These are phyloP conservation scores for Aspergillus nomiae DNA, from an alignment of 2,329 filamentous ascomycete genomes.

Conservation along the genomic window DNA sequence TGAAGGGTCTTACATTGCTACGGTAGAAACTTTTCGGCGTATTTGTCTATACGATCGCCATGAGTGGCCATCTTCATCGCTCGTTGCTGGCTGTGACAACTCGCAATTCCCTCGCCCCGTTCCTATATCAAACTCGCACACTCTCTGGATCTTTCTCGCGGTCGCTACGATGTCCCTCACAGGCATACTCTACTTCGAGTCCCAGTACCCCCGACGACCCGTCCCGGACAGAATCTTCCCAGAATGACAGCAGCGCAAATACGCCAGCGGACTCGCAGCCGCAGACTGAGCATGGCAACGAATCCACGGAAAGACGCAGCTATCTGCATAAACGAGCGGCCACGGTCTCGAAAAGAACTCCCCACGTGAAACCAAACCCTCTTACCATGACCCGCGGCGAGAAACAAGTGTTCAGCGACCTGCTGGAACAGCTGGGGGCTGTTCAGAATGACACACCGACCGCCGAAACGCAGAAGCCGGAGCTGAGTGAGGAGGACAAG, in stretches of 20 bases:
- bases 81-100: conserved; percentile 30
- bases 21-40: background rate
- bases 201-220: background rate
- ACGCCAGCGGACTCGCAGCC: background rate
- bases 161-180: conserved; percentile 11
- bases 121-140: conserved; percentile 73
- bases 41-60: conserved; percentile 8
- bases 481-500: conserved; percentile 15
- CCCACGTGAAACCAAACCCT: background rate
- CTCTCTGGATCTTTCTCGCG: conserved; percentile 35
- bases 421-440: conserved; percentile 15
- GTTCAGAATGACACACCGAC: background rate
- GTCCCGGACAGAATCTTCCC: background rate
- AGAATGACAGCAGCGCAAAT: background rate
- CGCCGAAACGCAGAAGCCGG: conserved; percentile 1
- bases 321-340: conserved; percentile 14
- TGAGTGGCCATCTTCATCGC: conserved; percentile 35
- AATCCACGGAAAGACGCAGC: conserved; percentile 18
- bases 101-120: conserved; percentile 56
- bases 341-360: background rate
- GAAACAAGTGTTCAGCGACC: conserved; percentile 16
- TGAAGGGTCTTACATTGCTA: background rate
- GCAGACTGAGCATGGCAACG: background rate
- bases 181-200: conserved; percentile 21
- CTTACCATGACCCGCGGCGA: conserved; percentile 19